Base-by-base conservation (phyloP, 2,329 filamentous ascomycete species). In the Aspergillus melleus region DNA sequence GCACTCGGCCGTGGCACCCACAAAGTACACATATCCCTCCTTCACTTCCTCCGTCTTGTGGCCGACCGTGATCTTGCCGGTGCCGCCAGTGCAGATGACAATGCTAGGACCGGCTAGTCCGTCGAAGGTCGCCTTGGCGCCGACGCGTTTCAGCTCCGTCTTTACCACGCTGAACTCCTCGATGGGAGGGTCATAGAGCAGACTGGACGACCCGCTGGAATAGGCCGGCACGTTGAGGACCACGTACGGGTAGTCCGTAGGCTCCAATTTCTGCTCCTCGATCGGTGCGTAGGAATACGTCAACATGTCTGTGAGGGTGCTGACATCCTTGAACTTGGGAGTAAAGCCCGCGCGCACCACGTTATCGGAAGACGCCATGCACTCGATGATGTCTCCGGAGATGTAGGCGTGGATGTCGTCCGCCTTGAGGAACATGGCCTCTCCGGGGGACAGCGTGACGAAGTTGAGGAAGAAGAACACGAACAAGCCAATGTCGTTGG, bases 361-460 rank as follows among this genome's bases (percentile, higher is more conserved):
- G 67, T 99, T 99, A 83, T 99, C 95, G n/a, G 91, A 96, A 9
- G 92, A 90, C 0, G 95, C 95, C 95, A 99, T 99, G 82, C 95
- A 99, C 79, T 99, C 95, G 74, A 99, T 92, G 68, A 99, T 96
- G 72, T 99, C 94, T 36, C 79, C 79, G 5, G 77, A 80, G 49
- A 81, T 79, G 59, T 99, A 99, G 52, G 95, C 95, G 75, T 99
- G 95, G 69, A 98, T 98, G 72, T 98, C 95, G 72, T 99, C 94
- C 6, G 95, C 95, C 70, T 92, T 91, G 39, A 99, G 84, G 79
- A 98, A 99, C 82, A 99, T 90, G 9, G 94, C 95, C 79, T 99
- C 94, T 55, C 95, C 95, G 1, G 93, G 87, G 53, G 90, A 81
- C 14, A 99, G 86, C 67, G 88, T 90, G 72, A 99, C 91, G 71